phyloP scores from a whole-genome alignment of 352 stramenopile species.

The Globisporangium orthogonon region DNA sequence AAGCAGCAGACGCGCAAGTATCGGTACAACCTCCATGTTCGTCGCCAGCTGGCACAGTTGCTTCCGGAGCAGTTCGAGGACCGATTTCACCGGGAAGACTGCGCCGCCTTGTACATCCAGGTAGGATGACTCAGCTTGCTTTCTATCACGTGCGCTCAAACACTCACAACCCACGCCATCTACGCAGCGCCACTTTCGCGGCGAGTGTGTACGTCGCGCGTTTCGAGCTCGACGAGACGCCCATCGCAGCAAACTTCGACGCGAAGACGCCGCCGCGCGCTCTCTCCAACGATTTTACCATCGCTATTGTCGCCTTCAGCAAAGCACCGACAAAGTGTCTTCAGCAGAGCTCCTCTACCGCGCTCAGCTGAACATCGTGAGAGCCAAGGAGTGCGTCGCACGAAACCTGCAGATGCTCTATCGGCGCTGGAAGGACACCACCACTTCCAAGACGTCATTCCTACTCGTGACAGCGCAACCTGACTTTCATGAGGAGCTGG shows the following conservation, averaged over 20 bases:
- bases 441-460: conserved; percentile 1
- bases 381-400: conserved; percentile 31
- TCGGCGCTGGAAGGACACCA: conserved; percentile 8
- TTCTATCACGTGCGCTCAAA: no score
- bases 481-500: conserved; percentile 7
- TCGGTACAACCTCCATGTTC: conserved; percentile 50
- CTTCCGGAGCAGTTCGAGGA: conserved; percentile 36
- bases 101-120: conserved; percentile 27
- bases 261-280: conserved; percentile 14
- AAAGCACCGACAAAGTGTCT: background rate
- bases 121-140: conserved; percentile 9
- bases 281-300: conserved; percentile 24
- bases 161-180: background rate
- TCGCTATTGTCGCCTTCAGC: conserved; percentile 5
- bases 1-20: conserved; percentile 65
- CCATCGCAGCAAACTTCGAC: conserved; percentile 7
- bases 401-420: conserved; percentile 37
- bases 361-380: conserved; percentile 24
- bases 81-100: conserved; percentile 39
- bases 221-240: conserved; percentile 20
- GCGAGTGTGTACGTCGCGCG: conserved; percentile 21
- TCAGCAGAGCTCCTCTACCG: conserved; percentile 32
- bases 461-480: conserved; percentile 1
- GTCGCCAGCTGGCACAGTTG: conserved; percentile 33
- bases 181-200: conserved; percentile 38